These are phyloP conservation scores for Cantharellus anzutake DNA, from an alignment of 768 basidiomycete genomes.

Conservation along the genomic window DNA sequence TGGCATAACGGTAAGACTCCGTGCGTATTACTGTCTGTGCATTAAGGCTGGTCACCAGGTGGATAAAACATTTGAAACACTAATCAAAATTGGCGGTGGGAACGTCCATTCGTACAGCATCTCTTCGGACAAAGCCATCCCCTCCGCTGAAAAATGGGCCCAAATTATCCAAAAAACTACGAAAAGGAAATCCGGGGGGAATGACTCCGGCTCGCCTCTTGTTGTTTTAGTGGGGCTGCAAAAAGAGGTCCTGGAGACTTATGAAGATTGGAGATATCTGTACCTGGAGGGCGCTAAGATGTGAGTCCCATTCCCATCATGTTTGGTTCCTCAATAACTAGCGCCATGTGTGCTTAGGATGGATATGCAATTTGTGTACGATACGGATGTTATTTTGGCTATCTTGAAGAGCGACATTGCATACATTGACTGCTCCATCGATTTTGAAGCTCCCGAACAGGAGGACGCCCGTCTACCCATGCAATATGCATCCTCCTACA, in stretches of 20 bases:
- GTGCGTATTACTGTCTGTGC: neutral
- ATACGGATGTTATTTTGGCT: neutral
- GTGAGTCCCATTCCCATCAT: neutral
- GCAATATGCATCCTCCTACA: neutral
- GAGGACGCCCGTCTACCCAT: neutral
- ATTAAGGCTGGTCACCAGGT: neutral
- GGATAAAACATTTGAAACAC: neutral
- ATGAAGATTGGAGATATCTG: neutral
- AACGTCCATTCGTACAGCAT: neutral
- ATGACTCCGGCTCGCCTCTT: too few relatives aligned
- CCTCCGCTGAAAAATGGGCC: neutral
- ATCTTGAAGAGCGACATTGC: neutral
- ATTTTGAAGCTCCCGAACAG: neutral
- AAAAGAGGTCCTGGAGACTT: neutral
- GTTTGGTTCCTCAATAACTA: neutral
- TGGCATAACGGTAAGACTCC: neutral
- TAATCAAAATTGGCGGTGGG: neutral
- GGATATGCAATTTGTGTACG: neutral
- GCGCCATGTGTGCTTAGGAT: neutral
- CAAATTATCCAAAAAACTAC: neutral
- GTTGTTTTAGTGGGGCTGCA: neutral
- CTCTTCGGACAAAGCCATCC: neutral
- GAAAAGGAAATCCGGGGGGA: neutral
- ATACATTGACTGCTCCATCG: neutral
- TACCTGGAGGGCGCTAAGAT: neutral